Evolutionary conservation across 2,329 filamentous ascomycete species (phyloP).

Genomic region (Lecanicillium sp.): DNA sequence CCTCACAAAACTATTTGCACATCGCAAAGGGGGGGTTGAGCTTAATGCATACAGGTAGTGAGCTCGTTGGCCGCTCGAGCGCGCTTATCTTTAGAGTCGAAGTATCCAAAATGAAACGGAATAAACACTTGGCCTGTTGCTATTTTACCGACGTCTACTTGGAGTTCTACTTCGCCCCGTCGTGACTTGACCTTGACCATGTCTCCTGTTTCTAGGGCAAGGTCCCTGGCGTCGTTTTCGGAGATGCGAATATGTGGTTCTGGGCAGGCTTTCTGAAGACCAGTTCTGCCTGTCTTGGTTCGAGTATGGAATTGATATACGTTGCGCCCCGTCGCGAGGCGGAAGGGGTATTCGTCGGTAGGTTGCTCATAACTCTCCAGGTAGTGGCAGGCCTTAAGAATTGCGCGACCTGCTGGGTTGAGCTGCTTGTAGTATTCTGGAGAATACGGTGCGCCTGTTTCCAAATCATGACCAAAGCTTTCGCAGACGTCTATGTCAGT

Average conservation of each 20-base stretch:
- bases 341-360: conserved; percentile 27
- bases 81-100: conserved; percentile 26
- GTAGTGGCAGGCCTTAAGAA: conserved; percentile 30
- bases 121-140: conserved; percentile 29
- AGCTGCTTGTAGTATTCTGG: conserved; percentile 25
- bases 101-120: conserved; percentile 35
- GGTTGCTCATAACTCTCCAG: conserved; percentile 23
- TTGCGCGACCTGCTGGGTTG: conserved; percentile 28
- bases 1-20: no score
- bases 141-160: conserved; percentile 24
- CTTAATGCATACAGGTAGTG: conserved; percentile 26
- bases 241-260: conserved; percentile 27
- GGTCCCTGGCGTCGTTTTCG: conserved; percentile 22
- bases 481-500: conserved; percentile 31
- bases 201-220: conserved; percentile 24
- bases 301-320: conserved; percentile 32
- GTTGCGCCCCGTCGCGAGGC: conserved; percentile 28
- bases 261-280: conserved; percentile 24
- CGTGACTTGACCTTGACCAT: conserved; percentile 26
- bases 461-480: conserved; percentile 31
- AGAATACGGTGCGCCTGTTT: conserved; percentile 28
- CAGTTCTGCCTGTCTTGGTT: conserved; percentile 30
- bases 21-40: no score
- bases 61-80: conserved; percentile 32
- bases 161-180: conserved; percentile 26